These are phyloP conservation scores for Aotearoamyces nothofagi DNA, from an alignment of 2,329 filamentous ascomycete genomes.

Conservation along the genomic window DNA sequence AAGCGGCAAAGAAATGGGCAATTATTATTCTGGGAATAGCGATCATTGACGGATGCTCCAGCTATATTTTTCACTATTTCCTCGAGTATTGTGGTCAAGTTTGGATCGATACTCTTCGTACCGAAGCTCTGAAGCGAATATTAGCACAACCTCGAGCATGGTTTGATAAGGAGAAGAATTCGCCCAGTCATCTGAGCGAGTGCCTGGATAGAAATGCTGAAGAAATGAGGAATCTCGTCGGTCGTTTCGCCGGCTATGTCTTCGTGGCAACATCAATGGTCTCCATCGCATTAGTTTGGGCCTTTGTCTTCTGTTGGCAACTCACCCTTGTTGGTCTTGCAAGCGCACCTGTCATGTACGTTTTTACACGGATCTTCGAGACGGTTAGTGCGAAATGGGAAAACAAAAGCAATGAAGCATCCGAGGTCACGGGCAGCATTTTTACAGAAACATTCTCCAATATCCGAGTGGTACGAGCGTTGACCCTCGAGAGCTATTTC, in stretches of 20 bases:
- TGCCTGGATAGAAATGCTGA: constrained; percentile 71
- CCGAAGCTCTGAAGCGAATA: constrained; percentile 51
- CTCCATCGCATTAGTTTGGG: constrained; percentile 56
- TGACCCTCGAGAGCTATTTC: constrained; percentile 64
- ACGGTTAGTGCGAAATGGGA: constrained; percentile 59
- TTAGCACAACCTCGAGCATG: constrained; percentile 64
- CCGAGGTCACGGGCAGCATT: constrained; percentile 42
- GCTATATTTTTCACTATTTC: constrained; percentile 52
- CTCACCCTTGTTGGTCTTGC: constrained; percentile 64
- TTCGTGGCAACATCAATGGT: constrained; percentile 55
- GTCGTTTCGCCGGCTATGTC: constrained; percentile 58
- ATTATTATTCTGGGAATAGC: constrained; percentile 55
- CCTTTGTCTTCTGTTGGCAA: constrained; percentile 61
- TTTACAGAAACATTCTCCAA: constrained; percentile 65
- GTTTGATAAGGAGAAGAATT: constrained; percentile 59
- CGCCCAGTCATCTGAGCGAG: constrained; percentile 46
- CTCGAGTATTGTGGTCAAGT: constrained; percentile 57
- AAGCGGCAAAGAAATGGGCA: constrained; percentile 38
- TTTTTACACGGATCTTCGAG: constrained; percentile 50
- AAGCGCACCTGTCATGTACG: constrained; percentile 51
- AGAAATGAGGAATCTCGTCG: constrained; percentile 72
- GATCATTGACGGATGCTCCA: constrained; percentile 45
- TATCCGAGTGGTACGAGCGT: constrained; percentile 61
- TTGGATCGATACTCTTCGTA: constrained; percentile 63
- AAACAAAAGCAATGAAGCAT: constrained; percentile 44